These are phyloP conservation scores for Salvia hispanica DNA, from an alignment of 257 asterid species.

Conservation along the genomic window DNA sequence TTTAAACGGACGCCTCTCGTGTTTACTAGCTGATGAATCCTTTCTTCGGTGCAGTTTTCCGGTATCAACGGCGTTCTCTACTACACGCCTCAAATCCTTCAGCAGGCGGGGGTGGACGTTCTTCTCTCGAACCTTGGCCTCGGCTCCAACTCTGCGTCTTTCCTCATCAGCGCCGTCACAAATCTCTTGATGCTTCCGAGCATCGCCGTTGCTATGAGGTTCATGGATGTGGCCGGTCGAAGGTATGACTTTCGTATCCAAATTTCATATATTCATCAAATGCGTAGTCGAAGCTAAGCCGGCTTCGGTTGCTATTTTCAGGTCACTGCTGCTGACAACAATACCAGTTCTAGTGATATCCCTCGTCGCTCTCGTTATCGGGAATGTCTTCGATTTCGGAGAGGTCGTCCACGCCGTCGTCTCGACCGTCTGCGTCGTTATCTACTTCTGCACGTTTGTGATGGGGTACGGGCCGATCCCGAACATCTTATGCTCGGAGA, in stretches of 20 bases:
- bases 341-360: constrained; percentile 69
- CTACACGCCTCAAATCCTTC: constrained; percentile 92
- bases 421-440: constrained; percentile 71
- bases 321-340: constrained; percentile 76
- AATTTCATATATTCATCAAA: background rate
- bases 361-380: constrained; percentile 64
- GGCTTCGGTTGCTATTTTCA: constrained; percentile 22
- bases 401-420: constrained; percentile 61
- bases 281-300: background rate
- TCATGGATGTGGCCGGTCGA: constrained; percentile 88
- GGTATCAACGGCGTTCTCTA: constrained; percentile 94
- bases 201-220: constrained; percentile 80
- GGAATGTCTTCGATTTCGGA: constrained; percentile 61
- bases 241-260: constrained; percentile 46
- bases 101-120: constrained; percentile 89
- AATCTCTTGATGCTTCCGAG: constrained; percentile 70
- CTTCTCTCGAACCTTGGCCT: constrained; percentile 78
- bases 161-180: constrained; percentile 64
- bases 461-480: constrained; percentile 95
- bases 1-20: no score
- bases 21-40: background rate
- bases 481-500: constrained; percentile 83
- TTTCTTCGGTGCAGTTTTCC: constrained; percentile 58
- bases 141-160: constrained; percentile 71
- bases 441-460: constrained; percentile 84